phyloP scores from a whole-genome alignment of 2,329 filamentous ascomycete genomes.

The Zasmidium citrigriseum region DNA sequence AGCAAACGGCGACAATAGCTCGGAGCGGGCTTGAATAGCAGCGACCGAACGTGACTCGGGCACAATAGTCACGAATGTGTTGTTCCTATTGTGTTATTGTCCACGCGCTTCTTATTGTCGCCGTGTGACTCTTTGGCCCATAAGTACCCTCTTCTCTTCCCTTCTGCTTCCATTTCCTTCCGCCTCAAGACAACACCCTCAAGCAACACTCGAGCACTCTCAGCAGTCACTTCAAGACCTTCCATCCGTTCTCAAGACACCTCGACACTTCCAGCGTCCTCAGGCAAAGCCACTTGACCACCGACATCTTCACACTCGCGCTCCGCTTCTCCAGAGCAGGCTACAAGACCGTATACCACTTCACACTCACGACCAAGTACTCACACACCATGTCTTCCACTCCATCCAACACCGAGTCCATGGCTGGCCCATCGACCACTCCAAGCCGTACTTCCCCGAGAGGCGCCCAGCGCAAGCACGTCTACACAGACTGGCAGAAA shows the following conservation, averaged over 20 bases:
- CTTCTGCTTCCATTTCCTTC: not conserved
- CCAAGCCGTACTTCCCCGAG: not conserved
- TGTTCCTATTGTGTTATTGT: not conserved
- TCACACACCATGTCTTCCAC: no score
- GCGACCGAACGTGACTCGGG: not conserved
- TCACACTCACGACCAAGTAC: no score
- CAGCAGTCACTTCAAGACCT: no score
- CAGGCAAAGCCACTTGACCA: no score
- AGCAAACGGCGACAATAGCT: not conserved
- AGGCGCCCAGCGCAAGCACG: not conserved
- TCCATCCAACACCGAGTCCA: no score
- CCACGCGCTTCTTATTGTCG: not conserved
- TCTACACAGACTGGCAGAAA: conserved; percentile 15
- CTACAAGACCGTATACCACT: no score
- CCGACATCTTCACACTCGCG: no score
- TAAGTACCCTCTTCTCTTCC: not conserved
- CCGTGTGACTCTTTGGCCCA: not conserved
- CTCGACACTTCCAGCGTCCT: no score
- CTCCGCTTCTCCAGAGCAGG: no score
- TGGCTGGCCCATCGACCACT: not conserved
- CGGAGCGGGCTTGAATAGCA: not conserved
- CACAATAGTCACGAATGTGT: not conserved
- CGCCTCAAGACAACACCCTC: not conserved
- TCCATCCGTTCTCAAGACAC: no score
- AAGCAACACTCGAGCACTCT: no score